Conservation (phyloP, 495 filamentous ascomycete genomes). For the Pyronema domesticum region DNA sequence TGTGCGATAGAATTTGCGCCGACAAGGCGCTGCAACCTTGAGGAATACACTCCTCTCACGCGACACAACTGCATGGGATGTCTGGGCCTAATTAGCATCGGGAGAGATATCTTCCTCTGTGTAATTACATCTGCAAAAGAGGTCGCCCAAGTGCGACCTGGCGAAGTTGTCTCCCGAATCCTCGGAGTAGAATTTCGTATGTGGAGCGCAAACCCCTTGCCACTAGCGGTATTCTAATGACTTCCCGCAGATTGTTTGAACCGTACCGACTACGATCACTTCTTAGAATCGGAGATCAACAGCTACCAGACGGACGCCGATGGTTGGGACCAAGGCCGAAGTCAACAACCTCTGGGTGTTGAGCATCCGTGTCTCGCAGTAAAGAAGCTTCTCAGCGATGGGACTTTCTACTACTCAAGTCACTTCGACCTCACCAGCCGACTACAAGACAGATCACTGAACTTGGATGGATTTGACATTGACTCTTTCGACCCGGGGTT, state of each 20-base stretch:
- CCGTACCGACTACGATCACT: conserved; percentile 59
- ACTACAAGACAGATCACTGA: conserved; percentile 67
- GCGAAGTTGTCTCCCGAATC: conserved; percentile 76
- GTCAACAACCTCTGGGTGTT: conserved; percentile 37
- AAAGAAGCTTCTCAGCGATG: conserved; percentile 78
- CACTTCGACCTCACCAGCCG: conserved; percentile 93
- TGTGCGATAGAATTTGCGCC: conserved; percentile 78
- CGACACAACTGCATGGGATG: conserved; percentile 69
- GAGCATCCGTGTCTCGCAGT: conserved; percentile 81
- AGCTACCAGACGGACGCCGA: conserved; percentile 37
- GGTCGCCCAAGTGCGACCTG: conserved; percentile 67
- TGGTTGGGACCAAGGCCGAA: conserved; percentile 39
- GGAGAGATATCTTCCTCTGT: conserved; percentile 75
- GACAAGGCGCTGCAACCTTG: conserved; percentile 44
- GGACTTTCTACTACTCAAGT: conserved; percentile 95
- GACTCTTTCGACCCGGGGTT: conserved; percentile 75
- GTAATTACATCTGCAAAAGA: conserved; percentile 62
- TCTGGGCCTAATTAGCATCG: conserved; percentile 71
- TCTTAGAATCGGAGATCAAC: conserved; percentile 41
- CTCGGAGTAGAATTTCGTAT: conserved; percentile 69
- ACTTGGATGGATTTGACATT: conserved; percentile 51
- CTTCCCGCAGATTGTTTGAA: conserved; percentile 54
- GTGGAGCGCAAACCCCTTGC: conserved; percentile 14
- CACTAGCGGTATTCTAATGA: neutral
- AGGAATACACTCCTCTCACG: conserved; percentile 54